Base-by-base conservation (phyloP, 108 stramenopile genomes). In the Nitzschia sp. region DNA sequence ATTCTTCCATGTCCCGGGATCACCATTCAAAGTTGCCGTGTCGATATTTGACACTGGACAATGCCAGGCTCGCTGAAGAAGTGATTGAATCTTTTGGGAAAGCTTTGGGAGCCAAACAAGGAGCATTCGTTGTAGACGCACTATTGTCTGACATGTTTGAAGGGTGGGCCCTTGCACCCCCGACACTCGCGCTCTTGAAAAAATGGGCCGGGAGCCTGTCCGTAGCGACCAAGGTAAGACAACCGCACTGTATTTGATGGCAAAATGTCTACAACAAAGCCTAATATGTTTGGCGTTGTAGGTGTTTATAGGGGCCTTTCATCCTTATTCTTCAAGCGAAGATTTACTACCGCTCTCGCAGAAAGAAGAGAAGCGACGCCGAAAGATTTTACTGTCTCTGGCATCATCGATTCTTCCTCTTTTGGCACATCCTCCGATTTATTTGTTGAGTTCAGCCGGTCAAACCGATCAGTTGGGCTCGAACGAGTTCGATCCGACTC, bases 201-300 rank as follows among this genome's bases (percentile, higher is more conserved):
- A 59, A 75, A 55, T 67, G 66, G 66, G 33, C 47, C 17, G 73
- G 73, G 25, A 75, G 66, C 41, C 6, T 75, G 13, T 46, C 68
- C 6, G 73, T 75, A 0, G 66, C 66, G 2, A 34, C 31, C 38
- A 65, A 75, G 54, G 59, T 66, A 54, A 1, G 63, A 47, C 15
- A n/a, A n/a, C n/a, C 30, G 23, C 45, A 54, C 38, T 26, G 34
- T 54, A 6, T 54, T 41, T 6, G 6, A 41, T 13, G 38, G 38
- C 13, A 11, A 13, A 6, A 41, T 13, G 11, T 41, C 11, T 41
- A 11, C 38, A 13, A 58, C 56, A 52, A 52, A n/a, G 13, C 28
- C 30, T 28, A 8, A 2, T 21, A 21, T 11, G 9, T 32, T 21
- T 56, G 2, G 17, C 55, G 9, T 28, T 56, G 3, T 23, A 60